Evolutionary conservation across 129 eudicot species (phyloP), one percentile per base, ranked within the genome.

Genomic region (Pittosporum tobira): DNA sequence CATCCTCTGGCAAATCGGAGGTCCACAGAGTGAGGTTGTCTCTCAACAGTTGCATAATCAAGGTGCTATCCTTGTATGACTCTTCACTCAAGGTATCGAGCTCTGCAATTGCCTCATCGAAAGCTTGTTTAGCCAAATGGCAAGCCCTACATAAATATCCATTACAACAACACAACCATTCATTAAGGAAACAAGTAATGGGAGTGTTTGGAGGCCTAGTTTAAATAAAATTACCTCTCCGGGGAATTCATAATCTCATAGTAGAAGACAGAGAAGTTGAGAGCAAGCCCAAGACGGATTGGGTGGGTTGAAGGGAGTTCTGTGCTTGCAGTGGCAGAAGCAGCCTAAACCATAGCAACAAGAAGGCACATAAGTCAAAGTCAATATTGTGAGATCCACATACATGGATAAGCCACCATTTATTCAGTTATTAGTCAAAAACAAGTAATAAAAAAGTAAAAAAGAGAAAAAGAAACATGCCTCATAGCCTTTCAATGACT

Each of bases 1-100:
- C 85, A 57, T 79, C 85, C 51, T 73, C 83, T 27, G 78, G 77
- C 59, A 76, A 75, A 63, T 79, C 75, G 2, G 81, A 75, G 54
- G 80, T 70, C 88, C 84, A 77, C 47, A 77, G 64, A 47, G 84
- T 81, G 51, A 81, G 88, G 61, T 73, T 81, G 65, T 81, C 88
- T 38, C 69, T 48, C 22, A 81, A 74, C 53, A 81, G 78, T 66
- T 77, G 81, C 88, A 81, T 58, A 25, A 77, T 74, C 21, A 67
- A 64, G 46, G 88, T 74, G 74, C 81, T 81, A 23, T 81, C 88
- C 62, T 77, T 74, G 81, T 77, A 77, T 9, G 81, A 77, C 18
- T 77, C 76, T 74, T 77, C 77, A 59, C 63, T 73, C n/a, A 77
- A 67, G 53, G 65, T 74, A 57, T 77, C 88, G 15, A 81, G 83